Conservation (phyloP, 306 rosid species). For the Medicago arabica region DNA sequence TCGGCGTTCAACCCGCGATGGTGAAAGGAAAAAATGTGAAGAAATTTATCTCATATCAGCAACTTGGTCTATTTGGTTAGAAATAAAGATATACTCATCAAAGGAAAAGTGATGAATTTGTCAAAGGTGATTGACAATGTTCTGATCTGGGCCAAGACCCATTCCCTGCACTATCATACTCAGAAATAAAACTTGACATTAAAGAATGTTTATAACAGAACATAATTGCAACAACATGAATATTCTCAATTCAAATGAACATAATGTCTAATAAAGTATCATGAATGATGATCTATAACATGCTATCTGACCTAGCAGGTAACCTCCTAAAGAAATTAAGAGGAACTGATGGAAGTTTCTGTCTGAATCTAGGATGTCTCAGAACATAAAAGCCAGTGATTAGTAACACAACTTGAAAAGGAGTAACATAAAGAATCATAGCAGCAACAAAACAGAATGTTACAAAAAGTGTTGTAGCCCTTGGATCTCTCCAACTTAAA, state of each 20-base stretch:
- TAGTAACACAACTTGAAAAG: constrained; percentile 75
- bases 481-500: constrained; percentile 93
- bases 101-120: too few relatives aligned
- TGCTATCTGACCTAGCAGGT: constrained; percentile 91
- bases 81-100: too few relatives aligned
- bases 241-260: constrained; percentile 34
- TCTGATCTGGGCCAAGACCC: too few relatives aligned
- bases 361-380: constrained; percentile 85
- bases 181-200: background rate
- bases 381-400: constrained; percentile 65
- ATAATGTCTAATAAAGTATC: background rate
- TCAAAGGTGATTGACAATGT: too few relatives aligned
- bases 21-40: too few relatives aligned
- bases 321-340: constrained; percentile 84
- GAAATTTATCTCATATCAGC: too few relatives aligned
- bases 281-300: constrained; percentile 54
- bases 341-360: constrained; percentile 75
- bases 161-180: too few relatives aligned
- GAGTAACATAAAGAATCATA: constrained; percentile 77
- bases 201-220: constrained; percentile 34
- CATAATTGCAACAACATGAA: constrained; percentile 17
- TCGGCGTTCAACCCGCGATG: too few relatives aligned
- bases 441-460: constrained; percentile 75
- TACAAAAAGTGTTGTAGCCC: constrained; percentile 75
- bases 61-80: too few relatives aligned